Percentiles rank a stretch among this genome's conserved stretches.
Evolutionary conservation across 169 alveolate genomes (phyloP).

Genomic region (Cryptosporidium canis): DNA sequence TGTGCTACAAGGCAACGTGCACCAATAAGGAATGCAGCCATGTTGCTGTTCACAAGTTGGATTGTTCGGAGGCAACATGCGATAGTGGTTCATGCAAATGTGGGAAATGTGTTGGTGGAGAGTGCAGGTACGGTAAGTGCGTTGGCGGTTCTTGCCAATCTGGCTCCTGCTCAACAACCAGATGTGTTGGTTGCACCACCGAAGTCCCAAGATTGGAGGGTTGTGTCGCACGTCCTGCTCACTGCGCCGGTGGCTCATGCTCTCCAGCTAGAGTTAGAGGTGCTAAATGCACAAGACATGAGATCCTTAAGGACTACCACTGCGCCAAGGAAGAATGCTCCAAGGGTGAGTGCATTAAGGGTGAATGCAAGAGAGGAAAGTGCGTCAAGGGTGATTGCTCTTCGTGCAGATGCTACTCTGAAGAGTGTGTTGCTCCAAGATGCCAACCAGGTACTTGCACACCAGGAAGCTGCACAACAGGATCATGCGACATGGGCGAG

Average conservation of each 20-base stretch:
- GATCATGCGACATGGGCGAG: constrained; percentile 2
- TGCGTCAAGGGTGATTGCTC: constrained; percentile 17
- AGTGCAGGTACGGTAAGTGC: constrained; percentile 18
- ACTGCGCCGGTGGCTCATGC: constrained; percentile 13
- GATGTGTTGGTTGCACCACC: constrained; percentile 64
- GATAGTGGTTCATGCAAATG: constrained; percentile 16
- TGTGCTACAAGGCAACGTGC: constrained; percentile 50
- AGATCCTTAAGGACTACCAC: constrained; percentile 5
- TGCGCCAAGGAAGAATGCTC: constrained; percentile 29
- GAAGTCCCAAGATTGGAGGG: constrained; percentile 66
- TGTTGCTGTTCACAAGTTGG: neutral
- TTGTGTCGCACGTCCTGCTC: constrained; percentile 28
- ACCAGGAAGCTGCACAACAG: constrained; percentile 8
- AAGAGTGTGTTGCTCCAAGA: constrained; percentile 33
- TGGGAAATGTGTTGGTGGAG: constrained; percentile 47
- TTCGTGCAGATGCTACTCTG: neutral
- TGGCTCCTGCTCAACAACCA: constrained; percentile 40
- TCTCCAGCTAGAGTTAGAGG: constrained; percentile 41
- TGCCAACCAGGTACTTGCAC: constrained; percentile 53
- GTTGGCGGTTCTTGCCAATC: constrained; percentile 52
- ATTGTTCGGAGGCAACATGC: constrained; percentile 27
- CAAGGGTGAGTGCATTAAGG: constrained; percentile 18
- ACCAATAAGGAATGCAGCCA: constrained; percentile 43
- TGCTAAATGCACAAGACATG: constrained; percentile 10
- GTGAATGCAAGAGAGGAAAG: constrained; percentile 7